Conservation (phyloP, 2,329 filamentous ascomycete species). For the Trichoderma cornu-damae region DNA sequence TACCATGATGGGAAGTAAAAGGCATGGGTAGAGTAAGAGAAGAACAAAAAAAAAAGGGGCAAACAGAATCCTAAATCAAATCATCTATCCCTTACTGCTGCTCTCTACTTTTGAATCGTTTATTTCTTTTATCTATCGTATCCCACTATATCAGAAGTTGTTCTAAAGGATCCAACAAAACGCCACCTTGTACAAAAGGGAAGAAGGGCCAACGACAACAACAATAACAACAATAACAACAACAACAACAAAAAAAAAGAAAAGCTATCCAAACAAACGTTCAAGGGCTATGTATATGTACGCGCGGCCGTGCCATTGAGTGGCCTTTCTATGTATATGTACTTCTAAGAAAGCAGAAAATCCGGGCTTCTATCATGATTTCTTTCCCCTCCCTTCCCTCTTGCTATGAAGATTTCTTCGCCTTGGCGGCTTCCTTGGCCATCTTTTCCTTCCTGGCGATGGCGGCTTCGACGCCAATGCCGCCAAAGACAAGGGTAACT, state of each 20-base stretch:
- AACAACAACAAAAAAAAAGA: not conserved
- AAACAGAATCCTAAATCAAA: conserved; percentile 9
- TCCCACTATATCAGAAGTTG: not conserved
- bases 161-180: not conserved
- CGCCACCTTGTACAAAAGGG: not conserved
- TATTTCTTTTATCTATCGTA: not conserved
- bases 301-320: not conserved
- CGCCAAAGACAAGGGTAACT: conserved; percentile 88
- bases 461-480: conserved; percentile 83
- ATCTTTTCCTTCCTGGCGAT: conserved; percentile 80
- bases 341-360: not conserved
- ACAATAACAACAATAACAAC: too few relatives aligned
- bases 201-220: too few relatives aligned
- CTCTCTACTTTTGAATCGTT: not conserved
- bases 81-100: not conserved
- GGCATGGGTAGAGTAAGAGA: not conserved
- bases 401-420: conserved; percentile 32
- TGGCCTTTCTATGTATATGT: conserved; percentile 1
- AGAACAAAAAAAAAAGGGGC: not conserved
- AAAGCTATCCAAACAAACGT: not conserved
- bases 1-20: conserved; percentile 12
- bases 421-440: conserved; percentile 65
- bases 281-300: not conserved
- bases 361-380: not conserved
- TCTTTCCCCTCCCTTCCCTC: not conserved